Conservation (phyloP, 1,284 basidiomycete genomes). For the Coriolopsis trogii region DNA sequence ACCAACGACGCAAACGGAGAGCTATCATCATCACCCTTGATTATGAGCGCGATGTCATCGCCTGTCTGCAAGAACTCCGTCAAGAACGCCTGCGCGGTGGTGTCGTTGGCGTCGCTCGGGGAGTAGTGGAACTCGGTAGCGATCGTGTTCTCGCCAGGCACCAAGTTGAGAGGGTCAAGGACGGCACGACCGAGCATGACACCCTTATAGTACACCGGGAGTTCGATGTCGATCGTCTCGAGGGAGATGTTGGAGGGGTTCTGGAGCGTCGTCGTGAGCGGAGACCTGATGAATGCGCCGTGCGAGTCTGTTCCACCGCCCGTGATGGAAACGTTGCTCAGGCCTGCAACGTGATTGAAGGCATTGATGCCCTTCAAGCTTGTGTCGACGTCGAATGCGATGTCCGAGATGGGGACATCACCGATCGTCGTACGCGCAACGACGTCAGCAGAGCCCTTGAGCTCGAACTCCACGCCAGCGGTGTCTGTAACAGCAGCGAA, state of each 20-base stretch:
- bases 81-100: conserved; percentile 52
- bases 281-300: conserved; percentile 44
- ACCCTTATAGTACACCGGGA: conserved; percentile 63
- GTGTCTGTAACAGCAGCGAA: conserved; percentile 63
- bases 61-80: conserved; percentile 55
- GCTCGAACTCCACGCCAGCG: conserved; percentile 46
- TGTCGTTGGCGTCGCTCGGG: conserved; percentile 67
- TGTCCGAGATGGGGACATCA: conserved; percentile 65
- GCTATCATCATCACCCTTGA: conserved; percentile 60
- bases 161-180: conserved; percentile 62
- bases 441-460: conserved; percentile 65
- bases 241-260: conserved; percentile 76
- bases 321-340: conserved; percentile 57
- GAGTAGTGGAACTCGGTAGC: conserved; percentile 69
- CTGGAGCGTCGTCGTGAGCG: conserved; percentile 54
- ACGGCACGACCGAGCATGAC: conserved; percentile 58
- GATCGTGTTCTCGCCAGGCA: conserved; percentile 60
- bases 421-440: conserved; percentile 69
- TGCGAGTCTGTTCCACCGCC: conserved; percentile 65
- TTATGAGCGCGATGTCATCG: conserved; percentile 50
- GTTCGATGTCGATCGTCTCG: conserved; percentile 56
- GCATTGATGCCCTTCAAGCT: conserved; percentile 57
- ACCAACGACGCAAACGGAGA: conserved; percentile 67
- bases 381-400: conserved; percentile 65
- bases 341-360: conserved; percentile 51